phyloP scores from a whole-genome alignment of 306 rosid genomes.

The Luffa aegyptiaca region DNA sequence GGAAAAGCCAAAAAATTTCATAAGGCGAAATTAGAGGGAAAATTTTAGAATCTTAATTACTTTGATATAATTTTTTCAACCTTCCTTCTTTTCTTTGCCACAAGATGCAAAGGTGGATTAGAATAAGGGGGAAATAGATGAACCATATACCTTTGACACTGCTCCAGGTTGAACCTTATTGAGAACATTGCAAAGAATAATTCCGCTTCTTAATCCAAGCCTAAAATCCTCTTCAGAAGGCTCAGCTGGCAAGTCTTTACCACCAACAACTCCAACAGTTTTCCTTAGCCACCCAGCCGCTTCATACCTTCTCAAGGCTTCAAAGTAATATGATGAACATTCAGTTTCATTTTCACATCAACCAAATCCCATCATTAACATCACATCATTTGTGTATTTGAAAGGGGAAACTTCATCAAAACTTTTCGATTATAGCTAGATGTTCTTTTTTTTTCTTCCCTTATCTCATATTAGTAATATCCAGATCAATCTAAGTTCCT shows the following conservation, averaged over 20 bases:
- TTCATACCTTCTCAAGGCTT: slow-evolving; percentile 83
- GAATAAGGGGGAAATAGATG: background rate
- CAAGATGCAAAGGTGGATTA: background rate
- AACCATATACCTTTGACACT: slow-evolving; percentile 48
- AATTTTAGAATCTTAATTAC: too few relatives aligned
- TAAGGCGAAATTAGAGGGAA: background rate
- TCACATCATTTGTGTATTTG: background rate
- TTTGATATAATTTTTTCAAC: too few relatives aligned
- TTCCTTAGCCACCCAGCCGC: slow-evolving; percentile 84
- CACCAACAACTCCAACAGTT: slow-evolving; percentile 63
- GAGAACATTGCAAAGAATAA: slow-evolving; percentile 72
- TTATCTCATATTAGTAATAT: background rate
- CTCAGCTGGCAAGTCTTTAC: slow-evolving; percentile 80
- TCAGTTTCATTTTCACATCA: background rate
- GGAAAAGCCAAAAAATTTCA: background rate
- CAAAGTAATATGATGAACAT: slow-evolving; percentile 2
- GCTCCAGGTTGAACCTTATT: slow-evolving; percentile 78
- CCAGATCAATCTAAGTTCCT: background rate
- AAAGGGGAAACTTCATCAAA: background rate
- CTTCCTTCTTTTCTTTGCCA: background rate
- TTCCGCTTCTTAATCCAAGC: slow-evolving; percentile 78
- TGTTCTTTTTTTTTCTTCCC: background rate
- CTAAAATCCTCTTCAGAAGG: slow-evolving; percentile 91
- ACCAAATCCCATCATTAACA: background rate
- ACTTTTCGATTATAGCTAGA: background rate